Evolutionary conservation across 2,329 filamentous ascomycete species (phyloP).

Genomic region (Epichloe gansuensis): DNA sequence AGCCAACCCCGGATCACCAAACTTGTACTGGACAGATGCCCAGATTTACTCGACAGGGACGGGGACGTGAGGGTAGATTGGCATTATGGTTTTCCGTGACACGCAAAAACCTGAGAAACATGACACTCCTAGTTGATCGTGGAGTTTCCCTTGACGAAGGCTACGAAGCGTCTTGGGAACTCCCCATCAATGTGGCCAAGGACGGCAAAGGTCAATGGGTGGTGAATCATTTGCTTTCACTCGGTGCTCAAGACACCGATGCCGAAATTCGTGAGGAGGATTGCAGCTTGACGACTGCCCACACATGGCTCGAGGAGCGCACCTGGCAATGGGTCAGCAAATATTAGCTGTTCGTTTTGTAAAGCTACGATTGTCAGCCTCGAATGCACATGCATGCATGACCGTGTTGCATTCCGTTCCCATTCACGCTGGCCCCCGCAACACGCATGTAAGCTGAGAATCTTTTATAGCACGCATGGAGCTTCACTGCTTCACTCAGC

Average conservation of each 20-base stretch:
- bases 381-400: no score
- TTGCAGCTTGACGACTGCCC: no score
- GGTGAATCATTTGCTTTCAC: background rate
- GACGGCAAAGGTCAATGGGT: background rate
- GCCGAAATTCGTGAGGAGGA: background rate
- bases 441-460: no score
- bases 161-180: background rate
- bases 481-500: no score
- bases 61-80: background rate
- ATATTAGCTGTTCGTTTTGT: background rate
- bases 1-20: background rate
- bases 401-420: no score
- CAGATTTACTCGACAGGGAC: background rate
- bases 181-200: background rate
- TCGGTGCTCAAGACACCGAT: background rate
- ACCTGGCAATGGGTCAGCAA: conserved; percentile 2
- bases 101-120: background rate
- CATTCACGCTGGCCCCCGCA: no score
- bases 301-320: background rate
- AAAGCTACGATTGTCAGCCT: no score
- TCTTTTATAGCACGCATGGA: no score
- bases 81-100: background rate
- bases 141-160: background rate
- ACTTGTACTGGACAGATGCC: background rate
- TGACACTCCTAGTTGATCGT: background rate